Base-by-base conservation (phyloP, 768 basidiomycete genomes). In the Phlegmacium glaucopus region DNA sequence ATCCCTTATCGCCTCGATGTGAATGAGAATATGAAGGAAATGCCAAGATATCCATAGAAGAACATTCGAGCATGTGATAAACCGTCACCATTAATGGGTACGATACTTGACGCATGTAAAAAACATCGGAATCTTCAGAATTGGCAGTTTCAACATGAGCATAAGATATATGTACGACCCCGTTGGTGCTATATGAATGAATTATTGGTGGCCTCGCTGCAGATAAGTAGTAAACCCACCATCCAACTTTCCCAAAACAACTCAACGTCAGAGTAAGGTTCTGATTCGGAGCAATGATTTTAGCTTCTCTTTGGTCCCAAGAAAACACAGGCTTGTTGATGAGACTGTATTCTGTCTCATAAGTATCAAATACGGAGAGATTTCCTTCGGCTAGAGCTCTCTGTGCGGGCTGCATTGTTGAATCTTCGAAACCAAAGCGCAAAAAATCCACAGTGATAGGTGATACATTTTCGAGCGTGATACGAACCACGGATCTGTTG, bases 11-110 rank as follows among this genome's bases (percentile, higher is more conserved):
- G 55, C 58, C 38, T 52, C 57, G 39, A 48, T 58, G 42, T 57
- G 58, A 37, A 60, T 52, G 42, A 37, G 61, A 56, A 51, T 70
- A 67, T 7, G 68, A 61, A 10, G 76, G 72, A 52, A 90, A 81
- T 11, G 88, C 83, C 29, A 92, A 67, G 51, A 96, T 72, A 54
- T 90, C 85, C 82, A 97, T 86, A 32, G 76, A 75, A 52, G 85
- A 78, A 57, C 90, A 90, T 63, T 95, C 90, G 25, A 98, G 80
- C 75, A 94, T 94, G 55, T 90, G 90, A 62, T 97, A 96, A 10
- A 98, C 96, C 3, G 94, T 95, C 49, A 96, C 88, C 58, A 88
- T 76, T 52, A 98, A 77, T 4, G 94, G 93, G 60, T 92, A 92
- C 26, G 85, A 80, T 44, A 97, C 66, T 59, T 91, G 92, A 18